These are phyloP conservation scores for Blastobotrys arbuscula DNA, from an alignment of 1,139 yeast species.

Conservation along the genomic window DNA sequence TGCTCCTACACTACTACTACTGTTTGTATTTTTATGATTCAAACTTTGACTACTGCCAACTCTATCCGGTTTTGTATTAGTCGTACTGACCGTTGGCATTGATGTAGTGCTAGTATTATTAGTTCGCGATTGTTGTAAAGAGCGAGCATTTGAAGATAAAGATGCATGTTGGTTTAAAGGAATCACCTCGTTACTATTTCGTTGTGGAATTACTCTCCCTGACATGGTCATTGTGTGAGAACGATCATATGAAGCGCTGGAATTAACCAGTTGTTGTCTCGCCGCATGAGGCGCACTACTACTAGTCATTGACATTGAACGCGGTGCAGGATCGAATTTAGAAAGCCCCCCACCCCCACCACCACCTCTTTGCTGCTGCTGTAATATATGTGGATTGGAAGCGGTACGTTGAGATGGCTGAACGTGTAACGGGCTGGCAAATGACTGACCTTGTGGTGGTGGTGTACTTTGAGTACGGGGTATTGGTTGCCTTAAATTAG, in stretches of 20 bases:
- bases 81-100: not conserved
- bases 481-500: slow-evolving; percentile 11
- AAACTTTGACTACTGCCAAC: not conserved
- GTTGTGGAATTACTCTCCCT: slow-evolving; percentile 30
- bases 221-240: slow-evolving; percentile 26
- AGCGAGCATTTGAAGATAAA: not conserved
- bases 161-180: slow-evolving; percentile 7
- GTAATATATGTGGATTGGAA: slow-evolving; percentile 6
- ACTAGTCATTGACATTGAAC: slow-evolving; percentile 27
- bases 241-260: slow-evolving; percentile 18
- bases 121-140: slow-evolving; percentile 1
- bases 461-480: not conserved
- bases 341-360: not conserved
- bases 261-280: not conserved
- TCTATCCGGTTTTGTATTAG: not conserved
- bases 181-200: slow-evolving; percentile 16
- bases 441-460: not conserved
- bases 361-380: slow-evolving; percentile 5
- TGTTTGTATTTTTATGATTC: slow-evolving; percentile 1
- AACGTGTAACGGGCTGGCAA: not conserved
- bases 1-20: not conserved
- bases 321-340: slow-evolving; percentile 7
- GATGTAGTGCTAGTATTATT: not conserved
- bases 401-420: slow-evolving; percentile 21
- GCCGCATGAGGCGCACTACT: slow-evolving; percentile 2